Evolutionary conservation across 2,329 filamentous ascomycete species (phyloP).

Genomic region (Fusarium newnesense): DNA sequence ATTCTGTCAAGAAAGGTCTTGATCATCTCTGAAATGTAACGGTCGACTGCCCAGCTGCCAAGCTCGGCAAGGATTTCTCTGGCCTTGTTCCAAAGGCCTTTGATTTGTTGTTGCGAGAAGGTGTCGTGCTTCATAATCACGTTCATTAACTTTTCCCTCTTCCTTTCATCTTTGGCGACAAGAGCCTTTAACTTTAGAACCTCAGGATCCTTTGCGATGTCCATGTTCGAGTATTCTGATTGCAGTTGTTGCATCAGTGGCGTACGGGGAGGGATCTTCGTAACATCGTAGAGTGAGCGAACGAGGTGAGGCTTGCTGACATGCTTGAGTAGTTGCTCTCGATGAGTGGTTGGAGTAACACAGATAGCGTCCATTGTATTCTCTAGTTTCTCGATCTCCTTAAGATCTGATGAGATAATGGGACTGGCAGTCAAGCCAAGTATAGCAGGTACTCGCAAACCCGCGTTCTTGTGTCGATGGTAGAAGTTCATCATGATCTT

Average conservation of each 20-base stretch:
- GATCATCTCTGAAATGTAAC: constrained; percentile 67
- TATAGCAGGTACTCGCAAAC: constrained; percentile 67
- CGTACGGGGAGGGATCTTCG: constrained; percentile 36
- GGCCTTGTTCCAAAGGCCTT: constrained; percentile 61
- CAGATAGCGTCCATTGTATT: constrained; percentile 75
- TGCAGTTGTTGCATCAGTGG: constrained; percentile 57
- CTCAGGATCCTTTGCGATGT: constrained; percentile 71
- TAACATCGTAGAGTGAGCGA: constrained; percentile 47
- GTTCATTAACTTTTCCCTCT: constrained; percentile 51
- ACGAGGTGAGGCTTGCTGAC: constrained; percentile 73
- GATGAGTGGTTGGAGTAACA: constrained; percentile 73
- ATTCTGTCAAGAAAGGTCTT: constrained; percentile 45
- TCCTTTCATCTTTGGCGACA: constrained; percentile 54
- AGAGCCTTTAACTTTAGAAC: constrained; percentile 57
- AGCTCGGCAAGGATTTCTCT: constrained; percentile 65
- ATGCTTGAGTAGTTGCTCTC: constrained; percentile 74
- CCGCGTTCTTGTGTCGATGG: constrained; percentile 56
- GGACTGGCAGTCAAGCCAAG: constrained; percentile 86
- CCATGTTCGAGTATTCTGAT: constrained; percentile 54
- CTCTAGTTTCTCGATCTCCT: constrained; percentile 72
- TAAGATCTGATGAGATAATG: constrained; percentile 67
- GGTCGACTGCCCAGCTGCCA: constrained; percentile 75
- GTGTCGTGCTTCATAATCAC: constrained; percentile 59
- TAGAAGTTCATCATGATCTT: constrained; percentile 81
- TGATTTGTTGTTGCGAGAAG: constrained; percentile 65